Evolutionary conservation across 2,329 filamentous ascomycete genomes (phyloP), one percentile per base, ranked within the genome.

Genomic region (Nemania sp.): DNA sequence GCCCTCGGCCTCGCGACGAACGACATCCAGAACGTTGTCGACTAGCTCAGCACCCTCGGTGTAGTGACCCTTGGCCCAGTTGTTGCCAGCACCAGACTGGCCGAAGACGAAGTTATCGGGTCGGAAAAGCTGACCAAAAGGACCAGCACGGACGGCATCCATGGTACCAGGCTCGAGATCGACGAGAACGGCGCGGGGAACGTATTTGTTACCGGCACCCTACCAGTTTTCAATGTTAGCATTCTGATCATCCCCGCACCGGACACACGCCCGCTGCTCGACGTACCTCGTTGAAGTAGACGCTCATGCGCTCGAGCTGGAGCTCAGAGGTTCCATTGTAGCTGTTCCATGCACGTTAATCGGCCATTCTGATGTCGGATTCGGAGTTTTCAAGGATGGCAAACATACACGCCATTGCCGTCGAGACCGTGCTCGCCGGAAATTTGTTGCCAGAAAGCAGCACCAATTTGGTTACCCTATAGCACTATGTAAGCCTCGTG

Each of bases 21-120:
- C 93, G 65, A 99, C 94, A 75, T 97, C 94, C 68, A 99, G 86
- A 67, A 99, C 94, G 73, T 97, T 85, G 82, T 99, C 94, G 67
- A 99, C 94, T 62, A 97, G 86, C 82, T 99, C 94, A 68, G 94
- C 94, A 86, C 94, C 94, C 83, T 99, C 94, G 64, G 94, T 99
- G 86, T 99, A 99, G 78, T 99, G 94, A 81, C 94, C 94, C 88
- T 97, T 99, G 78, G 94, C 94, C 94, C 94, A 99, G 88, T 97
- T 97, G 91, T 99, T 99, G 80, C 94, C 94, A 76, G 94, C 94
- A 85, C 94, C 93, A 70, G 94, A 97, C 83, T 97, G 94, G 70
- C 94, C 94, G 78, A 97, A 97, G 74, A 97, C 91, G 80, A 97
- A 97, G 89, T 97, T 99, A 83, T 99, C 94, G 75, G 94, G 94